These are phyloP conservation scores for Dendrobium nobile DNA, from an alignment of 106 monocot genomes.

Conservation along the genomic window DNA sequence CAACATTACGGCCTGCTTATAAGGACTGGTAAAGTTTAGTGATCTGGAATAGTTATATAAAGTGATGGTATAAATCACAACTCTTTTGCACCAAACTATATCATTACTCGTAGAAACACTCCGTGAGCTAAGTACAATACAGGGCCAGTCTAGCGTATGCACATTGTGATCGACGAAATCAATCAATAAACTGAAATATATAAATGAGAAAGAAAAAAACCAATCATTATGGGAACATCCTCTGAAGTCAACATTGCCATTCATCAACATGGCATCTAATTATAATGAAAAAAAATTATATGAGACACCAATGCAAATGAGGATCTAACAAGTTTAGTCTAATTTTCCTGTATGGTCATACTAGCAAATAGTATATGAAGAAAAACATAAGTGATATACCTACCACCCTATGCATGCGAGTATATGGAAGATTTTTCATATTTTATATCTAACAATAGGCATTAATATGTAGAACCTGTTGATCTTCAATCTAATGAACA, in stretches of 20 bases:
- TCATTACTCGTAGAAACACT: background rate
- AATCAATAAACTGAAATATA: background rate
- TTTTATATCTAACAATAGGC: too few species aligned
- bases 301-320: too few species aligned
- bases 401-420: too few species aligned
- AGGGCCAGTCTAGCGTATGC: background rate
- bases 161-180: background rate
- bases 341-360: too few species aligned
- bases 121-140: background rate
- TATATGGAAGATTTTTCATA: too few species aligned
- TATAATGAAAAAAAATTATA: too few species aligned
- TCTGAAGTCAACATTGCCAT: background rate
- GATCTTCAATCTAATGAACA: too few species aligned
- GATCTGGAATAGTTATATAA: background rate
- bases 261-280: background rate
- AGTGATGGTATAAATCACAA: background rate
- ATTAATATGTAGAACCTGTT: too few species aligned
- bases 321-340: too few species aligned
- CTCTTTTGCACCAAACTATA: background rate
- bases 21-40: background rate
- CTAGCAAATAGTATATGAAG: too few species aligned
- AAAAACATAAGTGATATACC: too few species aligned
- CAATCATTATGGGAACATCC: background rate
- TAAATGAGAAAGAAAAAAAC: background rate
- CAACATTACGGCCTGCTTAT: conserved; percentile 74